Conservation (phyloP, 305 asterid genomes). For the Fraxinus ornus region DNA sequence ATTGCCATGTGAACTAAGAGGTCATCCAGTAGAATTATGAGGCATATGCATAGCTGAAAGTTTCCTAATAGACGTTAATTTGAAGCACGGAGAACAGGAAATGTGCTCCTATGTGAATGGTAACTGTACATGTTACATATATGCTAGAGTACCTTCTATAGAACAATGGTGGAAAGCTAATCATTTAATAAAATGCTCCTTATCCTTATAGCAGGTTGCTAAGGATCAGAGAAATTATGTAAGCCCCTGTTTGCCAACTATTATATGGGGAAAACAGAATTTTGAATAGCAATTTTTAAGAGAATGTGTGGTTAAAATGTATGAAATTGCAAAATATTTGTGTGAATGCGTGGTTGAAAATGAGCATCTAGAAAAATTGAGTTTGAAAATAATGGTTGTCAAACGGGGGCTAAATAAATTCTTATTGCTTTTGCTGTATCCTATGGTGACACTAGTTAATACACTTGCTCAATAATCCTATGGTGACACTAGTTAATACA, state of each 20-base stretch:
- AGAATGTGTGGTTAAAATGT: no score
- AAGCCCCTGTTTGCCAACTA: background rate
- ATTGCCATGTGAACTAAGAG: background rate
- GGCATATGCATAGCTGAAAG: conserved; percentile 8
- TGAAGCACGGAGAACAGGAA: background rate
- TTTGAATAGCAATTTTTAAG: no score
- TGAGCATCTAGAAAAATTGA: no score
- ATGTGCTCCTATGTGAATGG: background rate
- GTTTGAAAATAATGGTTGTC: no score
- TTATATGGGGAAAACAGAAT: no score
- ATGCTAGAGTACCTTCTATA: background rate
- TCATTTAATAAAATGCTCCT: background rate
- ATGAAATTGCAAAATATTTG: no score
- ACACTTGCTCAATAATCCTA: background rate
- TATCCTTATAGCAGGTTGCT: background rate
- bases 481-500: no score
- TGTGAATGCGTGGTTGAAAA: no score
- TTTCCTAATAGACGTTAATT: background rate
- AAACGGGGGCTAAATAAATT: background rate
- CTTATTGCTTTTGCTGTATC: background rate
- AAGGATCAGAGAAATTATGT: background rate
- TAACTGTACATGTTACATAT: background rate
- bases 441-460: background rate
- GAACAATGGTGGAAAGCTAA: background rate
- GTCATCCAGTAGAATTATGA: conserved; percentile 5